phyloP scores from a whole-genome alignment of 371 early-diverging fungal genomes.

The Rhizomucor miehei region DNA sequence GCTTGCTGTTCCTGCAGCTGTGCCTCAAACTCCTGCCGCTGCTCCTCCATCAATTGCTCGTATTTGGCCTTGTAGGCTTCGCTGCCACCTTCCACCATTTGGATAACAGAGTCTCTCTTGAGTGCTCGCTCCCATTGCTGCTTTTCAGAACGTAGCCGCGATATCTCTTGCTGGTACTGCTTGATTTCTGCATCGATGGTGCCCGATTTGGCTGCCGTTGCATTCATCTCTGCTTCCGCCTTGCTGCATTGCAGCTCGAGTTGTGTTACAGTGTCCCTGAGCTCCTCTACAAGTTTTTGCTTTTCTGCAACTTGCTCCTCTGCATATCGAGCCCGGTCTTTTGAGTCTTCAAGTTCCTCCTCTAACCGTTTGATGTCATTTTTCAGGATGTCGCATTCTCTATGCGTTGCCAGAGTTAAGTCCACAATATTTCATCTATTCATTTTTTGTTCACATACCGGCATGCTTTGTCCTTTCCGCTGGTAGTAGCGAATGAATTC shows the following conservation, averaged over 20 bases:
- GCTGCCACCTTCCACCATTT: slow-evolving; percentile 27
- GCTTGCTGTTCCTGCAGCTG: slow-evolving; percentile 46
- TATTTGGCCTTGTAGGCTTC: slow-evolving; percentile 23
- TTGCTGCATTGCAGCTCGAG: slow-evolving; percentile 29
- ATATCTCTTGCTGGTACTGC: slow-evolving; percentile 29
- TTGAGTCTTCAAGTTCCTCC: slow-evolving; percentile 3
- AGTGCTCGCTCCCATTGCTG: slow-evolving; percentile 29
- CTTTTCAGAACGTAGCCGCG: slow-evolving; percentile 24
- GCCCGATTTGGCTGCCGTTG: slow-evolving; percentile 16
- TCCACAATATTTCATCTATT: neutral
- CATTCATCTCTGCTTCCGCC: slow-evolving; percentile 23
- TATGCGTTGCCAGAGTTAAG: neutral
- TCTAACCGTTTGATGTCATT: slow-evolving; percentile 1
- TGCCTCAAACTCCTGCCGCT: slow-evolving; percentile 42
- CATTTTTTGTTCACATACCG: neutral
- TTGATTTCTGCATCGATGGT: slow-evolving; percentile 22
- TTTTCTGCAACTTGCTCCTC: slow-evolving; percentile 18
- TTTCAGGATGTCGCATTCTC: neutral
- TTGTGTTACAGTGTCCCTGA: slow-evolving; percentile 13
- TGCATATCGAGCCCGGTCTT: slow-evolving; percentile 8
- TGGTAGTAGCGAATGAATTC: neutral
- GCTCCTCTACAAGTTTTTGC: slow-evolving; percentile 2
- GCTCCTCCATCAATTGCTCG: slow-evolving; percentile 45
- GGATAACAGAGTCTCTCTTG: slow-evolving; percentile 31
- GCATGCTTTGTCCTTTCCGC: neutral